Evolutionary conservation across 2,329 filamentous ascomycete species (phyloP).

Genomic region (Chaetomiaceae sp.): DNA sequence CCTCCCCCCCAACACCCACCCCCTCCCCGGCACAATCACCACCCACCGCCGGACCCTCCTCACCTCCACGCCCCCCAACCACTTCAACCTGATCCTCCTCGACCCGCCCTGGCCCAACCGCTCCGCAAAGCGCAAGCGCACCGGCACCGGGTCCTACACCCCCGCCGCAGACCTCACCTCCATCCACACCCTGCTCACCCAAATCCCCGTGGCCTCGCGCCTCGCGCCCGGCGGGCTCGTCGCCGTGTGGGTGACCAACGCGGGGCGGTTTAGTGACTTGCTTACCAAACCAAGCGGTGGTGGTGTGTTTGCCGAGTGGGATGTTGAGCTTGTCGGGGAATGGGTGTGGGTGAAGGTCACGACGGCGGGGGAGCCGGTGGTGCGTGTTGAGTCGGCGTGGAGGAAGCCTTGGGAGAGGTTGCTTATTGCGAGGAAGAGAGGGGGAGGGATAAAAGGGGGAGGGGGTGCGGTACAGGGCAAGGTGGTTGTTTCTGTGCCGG

Average conservation of each 20-base stretch:
- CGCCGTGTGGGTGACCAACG: constrained; percentile 77
- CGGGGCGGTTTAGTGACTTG: constrained; percentile 53
- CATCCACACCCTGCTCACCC: constrained; percentile 46
- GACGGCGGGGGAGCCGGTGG: constrained; percentile 58
- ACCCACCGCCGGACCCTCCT: constrained; percentile 40
- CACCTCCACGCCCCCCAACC: constrained; percentile 35
- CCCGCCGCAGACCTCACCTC: constrained; percentile 45
- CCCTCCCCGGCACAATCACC: constrained; percentile 47
- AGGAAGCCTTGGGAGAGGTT: constrained; percentile 74
- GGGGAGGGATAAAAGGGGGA: constrained; percentile 14
- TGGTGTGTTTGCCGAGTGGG: constrained; percentile 64
- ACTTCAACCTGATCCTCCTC: constrained; percentile 65
- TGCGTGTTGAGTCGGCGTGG: constrained; percentile 56
- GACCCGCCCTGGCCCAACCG: constrained; percentile 82
- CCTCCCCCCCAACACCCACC: constrained; percentile 38
- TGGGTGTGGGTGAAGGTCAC: constrained; percentile 81
- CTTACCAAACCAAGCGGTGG: constrained; percentile 36
- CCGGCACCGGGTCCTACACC: constrained; percentile 35
- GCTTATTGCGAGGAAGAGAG: constrained; percentile 52
- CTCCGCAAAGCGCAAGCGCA: constrained; percentile 56
- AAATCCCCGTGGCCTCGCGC: constrained; percentile 52
- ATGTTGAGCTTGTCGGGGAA: constrained; percentile 60
- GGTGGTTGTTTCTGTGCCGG: constrained; percentile 66
- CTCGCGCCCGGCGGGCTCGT: constrained; percentile 55
- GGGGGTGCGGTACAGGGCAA: constrained; percentile 35